These are phyloP conservation scores for Didymellaceae sp. DNA, from an alignment of 2,329 filamentous ascomycete species.

Conservation along the genomic window DNA sequence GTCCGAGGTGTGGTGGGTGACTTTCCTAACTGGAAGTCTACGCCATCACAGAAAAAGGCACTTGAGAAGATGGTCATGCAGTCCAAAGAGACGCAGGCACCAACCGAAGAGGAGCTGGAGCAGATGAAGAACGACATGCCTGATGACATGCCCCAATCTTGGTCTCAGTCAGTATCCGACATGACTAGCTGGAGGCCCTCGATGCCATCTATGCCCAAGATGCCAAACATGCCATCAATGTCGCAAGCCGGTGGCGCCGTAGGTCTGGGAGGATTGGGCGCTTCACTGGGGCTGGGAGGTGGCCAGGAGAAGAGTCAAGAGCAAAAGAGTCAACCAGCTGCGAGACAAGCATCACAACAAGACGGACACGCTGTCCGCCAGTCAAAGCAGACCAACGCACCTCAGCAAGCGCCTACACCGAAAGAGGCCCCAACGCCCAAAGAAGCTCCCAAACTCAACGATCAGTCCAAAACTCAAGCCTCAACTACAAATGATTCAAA, in stretches of 20 bases:
- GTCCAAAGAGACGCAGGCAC: slow-evolving; percentile 42
- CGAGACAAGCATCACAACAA: slow-evolving; percentile 23
- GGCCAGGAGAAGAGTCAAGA: slow-evolving; percentile 16
- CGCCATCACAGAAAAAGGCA: slow-evolving; percentile 43
- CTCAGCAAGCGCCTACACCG: slow-evolving; percentile 18
- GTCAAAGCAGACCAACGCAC: slow-evolving; percentile 3
- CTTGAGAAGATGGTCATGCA: slow-evolving; percentile 50
- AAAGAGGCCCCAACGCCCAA: slow-evolving; percentile 23
- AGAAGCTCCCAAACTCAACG: slow-evolving; percentile 21
- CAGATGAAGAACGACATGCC: slow-evolving; percentile 44
- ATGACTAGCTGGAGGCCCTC: slow-evolving; percentile 44
- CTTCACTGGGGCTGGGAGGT: slow-evolving; percentile 32
- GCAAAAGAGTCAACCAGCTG: slow-evolving; percentile 11
- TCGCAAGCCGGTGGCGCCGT: slow-evolving; percentile 23
- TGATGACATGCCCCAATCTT: slow-evolving; percentile 42
- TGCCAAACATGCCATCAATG: slow-evolving; percentile 34
- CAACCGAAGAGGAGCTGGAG: slow-evolving; percentile 42
- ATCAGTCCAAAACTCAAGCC: slow-evolving; percentile 20
- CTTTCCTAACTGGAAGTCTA: slow-evolving; percentile 45
- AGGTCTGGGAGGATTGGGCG: slow-evolving; percentile 37
- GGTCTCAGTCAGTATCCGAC: slow-evolving; percentile 42
- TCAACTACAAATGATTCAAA: no score
- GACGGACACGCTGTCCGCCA: slow-evolving; percentile 7
- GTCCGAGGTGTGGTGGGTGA: slow-evolving; percentile 44
- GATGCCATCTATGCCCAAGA: slow-evolving; percentile 34